phyloP scores from a whole-genome alignment of 2,329 filamentous ascomycete species.

The Aureobasidium uvarum region DNA sequence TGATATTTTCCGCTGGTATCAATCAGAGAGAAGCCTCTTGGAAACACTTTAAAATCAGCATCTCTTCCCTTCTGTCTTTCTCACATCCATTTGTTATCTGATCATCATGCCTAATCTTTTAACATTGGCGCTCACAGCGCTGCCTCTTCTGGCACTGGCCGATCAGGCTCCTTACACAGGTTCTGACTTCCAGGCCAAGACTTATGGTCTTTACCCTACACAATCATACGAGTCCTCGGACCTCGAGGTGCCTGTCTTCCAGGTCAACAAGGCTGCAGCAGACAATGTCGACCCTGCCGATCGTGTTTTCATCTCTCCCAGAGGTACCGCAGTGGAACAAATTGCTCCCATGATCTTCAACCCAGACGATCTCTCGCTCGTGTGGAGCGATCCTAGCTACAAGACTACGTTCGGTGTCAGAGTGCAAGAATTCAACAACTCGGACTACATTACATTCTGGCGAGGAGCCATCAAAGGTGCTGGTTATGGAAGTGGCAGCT shows the following conservation, averaged over 20 bases:
- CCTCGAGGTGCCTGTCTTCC: conserved; percentile 37
- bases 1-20: neutral
- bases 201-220: conserved; percentile 40
- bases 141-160: conserved; percentile 18
- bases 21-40: neutral
- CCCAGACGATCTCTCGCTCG: conserved; percentile 32
- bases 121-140: neutral
- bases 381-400: conserved; percentile 36
- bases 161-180: conserved; percentile 22
- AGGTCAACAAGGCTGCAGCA: conserved; percentile 21
- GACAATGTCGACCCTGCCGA: conserved; percentile 6
- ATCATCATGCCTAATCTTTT: conserved; percentile 11
- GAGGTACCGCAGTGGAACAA: conserved; percentile 27
- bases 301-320: conserved; percentile 26
- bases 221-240: conserved; percentile 39
- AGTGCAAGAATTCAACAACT: conserved; percentile 39
- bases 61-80: neutral
- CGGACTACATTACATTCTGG: conserved; percentile 43
- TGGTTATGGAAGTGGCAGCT: conserved; percentile 39
- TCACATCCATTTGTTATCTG: neutral
- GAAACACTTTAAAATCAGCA: neutral
- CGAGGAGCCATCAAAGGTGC: conserved; percentile 41
- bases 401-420: conserved; percentile 49
- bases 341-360: conserved; percentile 37
- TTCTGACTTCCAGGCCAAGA: conserved; percentile 38